Conservation (phyloP, 2,329 filamentous ascomycete genomes). For the Aspergillus sojae region DNA sequence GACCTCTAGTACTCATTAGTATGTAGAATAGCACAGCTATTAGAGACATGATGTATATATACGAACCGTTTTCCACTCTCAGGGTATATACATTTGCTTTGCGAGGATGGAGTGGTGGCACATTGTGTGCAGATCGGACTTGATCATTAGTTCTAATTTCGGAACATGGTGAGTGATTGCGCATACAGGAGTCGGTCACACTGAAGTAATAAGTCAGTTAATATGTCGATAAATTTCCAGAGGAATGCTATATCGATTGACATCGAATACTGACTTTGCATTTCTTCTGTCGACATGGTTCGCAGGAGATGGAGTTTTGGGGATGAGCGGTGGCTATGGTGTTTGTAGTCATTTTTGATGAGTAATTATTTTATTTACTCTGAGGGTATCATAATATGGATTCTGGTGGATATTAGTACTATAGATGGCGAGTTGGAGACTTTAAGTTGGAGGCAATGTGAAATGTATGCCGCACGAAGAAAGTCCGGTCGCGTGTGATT, state of each 20-base stretch:
- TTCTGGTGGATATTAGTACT: not conserved
- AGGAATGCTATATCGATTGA: too few relatives aligned
- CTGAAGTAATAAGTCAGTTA: conserved; percentile 3
- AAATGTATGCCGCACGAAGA: not conserved
- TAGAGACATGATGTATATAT: not conserved
- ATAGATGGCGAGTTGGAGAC: not conserved
- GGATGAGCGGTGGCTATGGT: not conserved
- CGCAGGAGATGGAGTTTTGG: conserved; percentile 23
- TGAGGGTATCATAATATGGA: not conserved
- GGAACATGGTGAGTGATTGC: not conserved
- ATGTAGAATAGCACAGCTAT: not conserved
- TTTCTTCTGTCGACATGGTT: conserved; percentile 23
- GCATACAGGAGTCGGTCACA: conserved; percentile 22
- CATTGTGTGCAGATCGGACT: conserved; percentile 23
- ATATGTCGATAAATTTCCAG: not conserved
- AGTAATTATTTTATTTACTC: not conserved
- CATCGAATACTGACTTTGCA: conserved; percentile 17
- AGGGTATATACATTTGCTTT: conserved; percentile 19
- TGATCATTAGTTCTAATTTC: not conserved
- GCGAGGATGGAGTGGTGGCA: conserved; percentile 8
- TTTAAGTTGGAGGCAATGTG: not conserved
- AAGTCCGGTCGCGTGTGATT: not conserved
- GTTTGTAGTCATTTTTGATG: not conserved
- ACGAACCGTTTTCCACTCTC: conserved; percentile 23
- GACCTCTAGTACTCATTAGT: conserved; percentile 12